Evolutionary conservation across 768 basidiomycete species (phyloP).

Genomic region (Suillus occidentalis): DNA sequence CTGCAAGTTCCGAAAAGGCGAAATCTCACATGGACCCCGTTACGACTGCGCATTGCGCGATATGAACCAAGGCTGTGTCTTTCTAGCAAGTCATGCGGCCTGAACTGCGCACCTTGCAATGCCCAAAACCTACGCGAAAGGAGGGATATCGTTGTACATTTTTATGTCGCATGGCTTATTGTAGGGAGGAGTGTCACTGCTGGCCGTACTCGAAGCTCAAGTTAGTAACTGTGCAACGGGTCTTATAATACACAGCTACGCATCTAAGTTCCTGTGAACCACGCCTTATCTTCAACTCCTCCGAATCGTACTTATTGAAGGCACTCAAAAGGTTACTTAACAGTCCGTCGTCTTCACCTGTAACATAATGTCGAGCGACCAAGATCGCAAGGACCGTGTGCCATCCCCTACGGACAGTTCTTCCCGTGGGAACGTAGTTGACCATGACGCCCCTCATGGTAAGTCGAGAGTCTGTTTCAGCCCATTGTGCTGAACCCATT

Average conservation of each 20-base stretch:
- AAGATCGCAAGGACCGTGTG: slow-evolving; percentile 55
- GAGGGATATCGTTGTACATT: background rate
- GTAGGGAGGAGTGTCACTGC: no score
- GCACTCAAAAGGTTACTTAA: slow-evolving; percentile 18
- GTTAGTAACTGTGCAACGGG: slow-evolving; percentile 2
- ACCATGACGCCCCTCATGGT: slow-evolving; percentile 70
- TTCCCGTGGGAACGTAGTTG: slow-evolving; percentile 64
- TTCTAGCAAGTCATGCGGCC: background rate
- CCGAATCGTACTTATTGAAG: background rate
- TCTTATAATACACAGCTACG: slow-evolving; percentile 8
- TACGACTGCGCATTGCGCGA: background rate
- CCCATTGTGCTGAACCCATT: slow-evolving; percentile 4
- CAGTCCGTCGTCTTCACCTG: background rate
- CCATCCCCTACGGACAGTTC: slow-evolving; percentile 36
- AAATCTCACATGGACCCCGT: background rate
- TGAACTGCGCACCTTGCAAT: background rate
- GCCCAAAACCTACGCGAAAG: background rate
- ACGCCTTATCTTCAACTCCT: background rate
- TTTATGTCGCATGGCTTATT: background rate
- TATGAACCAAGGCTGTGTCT: background rate
- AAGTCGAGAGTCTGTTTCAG: slow-evolving; percentile 21
- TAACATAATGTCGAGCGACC: slow-evolving; percentile 24
- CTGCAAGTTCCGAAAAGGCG: background rate
- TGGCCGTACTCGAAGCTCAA: background rate
- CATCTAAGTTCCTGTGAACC: slow-evolving; percentile 6